Evolutionary conservation across 2,329 filamentous ascomycete genomes (phyloP).

Genomic region (Orbilia brochopaga): DNA sequence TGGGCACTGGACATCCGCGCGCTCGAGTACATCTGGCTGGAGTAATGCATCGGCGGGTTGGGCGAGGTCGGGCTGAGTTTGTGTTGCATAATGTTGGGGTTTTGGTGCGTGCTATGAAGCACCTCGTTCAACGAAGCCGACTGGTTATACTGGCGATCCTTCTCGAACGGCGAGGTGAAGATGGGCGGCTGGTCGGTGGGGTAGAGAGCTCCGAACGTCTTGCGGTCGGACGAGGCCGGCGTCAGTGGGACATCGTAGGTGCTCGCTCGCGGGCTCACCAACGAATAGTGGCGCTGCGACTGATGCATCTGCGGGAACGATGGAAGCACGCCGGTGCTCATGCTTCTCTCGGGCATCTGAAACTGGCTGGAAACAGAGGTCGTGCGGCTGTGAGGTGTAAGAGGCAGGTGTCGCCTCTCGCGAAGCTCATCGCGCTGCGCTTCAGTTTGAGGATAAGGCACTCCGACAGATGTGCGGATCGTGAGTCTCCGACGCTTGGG

Average conservation of each 20-base stretch:
- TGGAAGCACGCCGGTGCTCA: constrained; percentile 41
- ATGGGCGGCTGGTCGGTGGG: constrained; percentile 39
- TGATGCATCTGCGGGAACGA: constrained; percentile 48
- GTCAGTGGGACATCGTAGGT: constrained; percentile 46
- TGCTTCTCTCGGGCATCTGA: constrained; percentile 40
- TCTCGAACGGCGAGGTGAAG: constrained; percentile 48
- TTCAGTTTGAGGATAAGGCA: constrained; percentile 47
- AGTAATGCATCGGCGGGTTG: constrained; percentile 49
- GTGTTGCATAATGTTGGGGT: constrained; percentile 50
- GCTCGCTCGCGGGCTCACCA: constrained; percentile 44
- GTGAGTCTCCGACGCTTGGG: constrained; percentile 44
- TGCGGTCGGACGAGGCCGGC: constrained; percentile 49
- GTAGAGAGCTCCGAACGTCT: constrained; percentile 35
- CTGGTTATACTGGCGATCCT: constrained; percentile 43
- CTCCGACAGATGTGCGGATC: constrained; percentile 44
- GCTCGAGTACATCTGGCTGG: constrained; percentile 50
- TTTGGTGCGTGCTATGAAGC: constrained; percentile 45
- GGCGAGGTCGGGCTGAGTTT: constrained; percentile 50
- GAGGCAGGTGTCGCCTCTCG: constrained; percentile 41
- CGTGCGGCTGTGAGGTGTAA: constrained; percentile 43
- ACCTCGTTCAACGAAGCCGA: constrained; percentile 42
- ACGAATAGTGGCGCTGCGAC: constrained; percentile 44
- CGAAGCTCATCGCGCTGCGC: constrained; percentile 46
- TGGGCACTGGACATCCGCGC: constrained; percentile 27
- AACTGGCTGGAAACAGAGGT: constrained; percentile 41